Evolutionary conservation across 2,329 filamentous ascomycete genomes (phyloP).

Genomic region (Pseudogymnoascus sp.): DNA sequence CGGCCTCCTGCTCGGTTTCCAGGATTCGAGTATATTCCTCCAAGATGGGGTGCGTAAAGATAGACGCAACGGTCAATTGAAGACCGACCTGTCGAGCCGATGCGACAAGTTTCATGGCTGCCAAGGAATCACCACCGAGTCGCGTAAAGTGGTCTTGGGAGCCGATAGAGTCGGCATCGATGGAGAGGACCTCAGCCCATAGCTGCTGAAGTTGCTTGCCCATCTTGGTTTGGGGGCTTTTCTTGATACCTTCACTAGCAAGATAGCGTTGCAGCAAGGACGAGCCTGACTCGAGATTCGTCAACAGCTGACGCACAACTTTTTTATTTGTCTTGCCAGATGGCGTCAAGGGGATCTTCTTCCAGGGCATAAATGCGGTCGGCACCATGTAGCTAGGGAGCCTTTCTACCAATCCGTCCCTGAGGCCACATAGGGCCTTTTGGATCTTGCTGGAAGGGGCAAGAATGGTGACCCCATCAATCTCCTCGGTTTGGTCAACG

Average conservation of each 20-base stretch:
- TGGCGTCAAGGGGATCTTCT: conserved; percentile 22
- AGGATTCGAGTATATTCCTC: not conserved
- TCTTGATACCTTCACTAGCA: not conserved
- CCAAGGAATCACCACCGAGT: conserved; percentile 28
- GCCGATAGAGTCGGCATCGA: conserved; percentile 35
- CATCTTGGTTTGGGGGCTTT: not conserved
- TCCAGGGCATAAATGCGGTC: conserved; percentile 24
- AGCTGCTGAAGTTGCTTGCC: conserved; percentile 34
- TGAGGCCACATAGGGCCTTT: conserved; percentile 16
- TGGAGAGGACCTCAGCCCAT: conserved; percentile 41
- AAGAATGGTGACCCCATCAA: conserved; percentile 15
- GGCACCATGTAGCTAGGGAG: conserved; percentile 25
- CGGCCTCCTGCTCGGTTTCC: conserved; percentile 3
- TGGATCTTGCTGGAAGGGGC: conserved; percentile 25
- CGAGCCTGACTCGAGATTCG: not conserved
- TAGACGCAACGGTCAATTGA: conserved; percentile 33
- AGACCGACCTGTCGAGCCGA: conserved; percentile 19
- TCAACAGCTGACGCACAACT: conserved; percentile 19
- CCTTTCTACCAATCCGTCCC: not conserved
- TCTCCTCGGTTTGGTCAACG: not conserved
- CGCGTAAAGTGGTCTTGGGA: conserved; percentile 30
- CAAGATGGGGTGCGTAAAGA: conserved; percentile 29
- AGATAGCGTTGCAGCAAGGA: conserved; percentile 1
- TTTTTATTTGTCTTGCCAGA: conserved; percentile 30
- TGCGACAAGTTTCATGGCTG: conserved; percentile 37